These are phyloP conservation scores for Penicillium lagena DNA, from an alignment of 495 filamentous ascomycete species.

Conservation along the genomic window DNA sequence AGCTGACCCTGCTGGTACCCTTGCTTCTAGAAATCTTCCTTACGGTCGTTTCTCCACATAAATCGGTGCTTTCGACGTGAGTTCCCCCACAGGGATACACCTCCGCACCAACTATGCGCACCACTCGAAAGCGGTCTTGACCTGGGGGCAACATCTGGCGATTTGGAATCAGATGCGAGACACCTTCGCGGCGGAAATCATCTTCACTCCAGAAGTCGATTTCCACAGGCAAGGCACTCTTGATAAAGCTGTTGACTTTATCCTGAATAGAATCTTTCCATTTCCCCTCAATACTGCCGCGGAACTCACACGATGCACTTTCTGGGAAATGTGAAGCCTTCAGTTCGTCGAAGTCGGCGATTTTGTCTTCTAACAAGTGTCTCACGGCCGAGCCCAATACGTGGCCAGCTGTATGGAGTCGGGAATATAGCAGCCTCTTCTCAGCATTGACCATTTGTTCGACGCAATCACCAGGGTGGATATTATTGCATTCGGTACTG, in stretches of 20 bases:
- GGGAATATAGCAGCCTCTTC: conserved; percentile 50
- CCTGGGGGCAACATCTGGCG: conserved; percentile 33
- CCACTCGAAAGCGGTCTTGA: conserved; percentile 41
- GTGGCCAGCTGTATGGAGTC: conserved; percentile 60
- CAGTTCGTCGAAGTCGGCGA: conserved; percentile 47
- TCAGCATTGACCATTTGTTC: conserved; percentile 46
- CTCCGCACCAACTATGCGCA: conserved; percentile 52
- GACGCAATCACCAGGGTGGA: conserved; percentile 25
- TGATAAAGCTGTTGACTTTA: conserved; percentile 44
- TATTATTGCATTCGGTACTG: conserved; percentile 14
- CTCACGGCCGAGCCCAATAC: conserved; percentile 53
- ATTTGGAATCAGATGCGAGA: conserved; percentile 46
- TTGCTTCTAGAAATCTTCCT: conserved; percentile 54
- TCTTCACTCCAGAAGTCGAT: conserved; percentile 55
- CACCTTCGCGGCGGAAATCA: conserved; percentile 32
- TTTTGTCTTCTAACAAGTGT: conserved; percentile 41
- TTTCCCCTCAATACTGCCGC: conserved; percentile 52
- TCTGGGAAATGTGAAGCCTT: conserved; percentile 61
- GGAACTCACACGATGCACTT: conserved; percentile 51
- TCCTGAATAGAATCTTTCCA: conserved; percentile 51
- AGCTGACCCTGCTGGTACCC: conserved; percentile 49
- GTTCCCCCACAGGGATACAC: conserved; percentile 62
- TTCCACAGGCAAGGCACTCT: conserved; percentile 44
- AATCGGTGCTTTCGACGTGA: conserved; percentile 48
- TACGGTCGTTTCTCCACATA: conserved; percentile 48